Percentiles rank a stretch among this genome's conserved stretches.
phyloP scores from a whole-genome alignment of 164 flowering plant species.

The Annona squamosa region DNA sequence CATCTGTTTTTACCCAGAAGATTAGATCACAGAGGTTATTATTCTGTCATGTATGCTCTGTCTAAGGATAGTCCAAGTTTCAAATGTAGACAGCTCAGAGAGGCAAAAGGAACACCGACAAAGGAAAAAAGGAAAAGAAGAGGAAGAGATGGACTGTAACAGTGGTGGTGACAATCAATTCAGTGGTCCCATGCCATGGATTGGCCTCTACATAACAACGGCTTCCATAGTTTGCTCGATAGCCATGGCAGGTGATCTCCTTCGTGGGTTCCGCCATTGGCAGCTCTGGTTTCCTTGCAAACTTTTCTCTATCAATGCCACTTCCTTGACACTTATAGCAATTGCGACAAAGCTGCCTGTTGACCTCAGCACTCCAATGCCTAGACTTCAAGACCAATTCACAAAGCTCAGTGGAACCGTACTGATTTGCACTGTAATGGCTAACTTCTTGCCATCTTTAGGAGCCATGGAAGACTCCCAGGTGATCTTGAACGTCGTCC shows the following conservation, averaged over 20 bases:
- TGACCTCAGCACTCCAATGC: slow-evolving; percentile 63
- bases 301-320: slow-evolving; percentile 54
- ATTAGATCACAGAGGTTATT: no score
- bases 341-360: slow-evolving; percentile 48
- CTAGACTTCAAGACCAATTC: slow-evolving; percentile 43
- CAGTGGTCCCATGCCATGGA: slow-evolving; percentile 8
- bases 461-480: slow-evolving; percentile 43
- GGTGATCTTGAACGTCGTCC: slow-evolving; percentile 34
- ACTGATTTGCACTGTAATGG: slow-evolving; percentile 46
- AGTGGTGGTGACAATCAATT: slow-evolving; percentile 7
- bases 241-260: slow-evolving; percentile 43
- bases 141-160: no score
- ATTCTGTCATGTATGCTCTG: no score
- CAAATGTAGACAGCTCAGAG: no score
- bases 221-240: slow-evolving; percentile 46
- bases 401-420: slow-evolving; percentile 52
- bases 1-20: no score
- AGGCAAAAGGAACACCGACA: no score
- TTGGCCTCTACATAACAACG: slow-evolving; percentile 39
- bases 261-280: slow-evolving; percentile 24
- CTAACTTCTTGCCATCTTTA: slow-evolving; percentile 52
- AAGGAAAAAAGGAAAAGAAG: no score
- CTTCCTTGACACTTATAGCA: slow-evolving; percentile 41
- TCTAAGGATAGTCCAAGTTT: no score
- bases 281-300: slow-evolving; percentile 61